Percentiles rank a stretch among this genome's conserved stretches.
These are phyloP conservation scores for Tephrocybe sp. DNA, from an alignment of 768 basidiomycete genomes.

Conservation along the genomic window DNA sequence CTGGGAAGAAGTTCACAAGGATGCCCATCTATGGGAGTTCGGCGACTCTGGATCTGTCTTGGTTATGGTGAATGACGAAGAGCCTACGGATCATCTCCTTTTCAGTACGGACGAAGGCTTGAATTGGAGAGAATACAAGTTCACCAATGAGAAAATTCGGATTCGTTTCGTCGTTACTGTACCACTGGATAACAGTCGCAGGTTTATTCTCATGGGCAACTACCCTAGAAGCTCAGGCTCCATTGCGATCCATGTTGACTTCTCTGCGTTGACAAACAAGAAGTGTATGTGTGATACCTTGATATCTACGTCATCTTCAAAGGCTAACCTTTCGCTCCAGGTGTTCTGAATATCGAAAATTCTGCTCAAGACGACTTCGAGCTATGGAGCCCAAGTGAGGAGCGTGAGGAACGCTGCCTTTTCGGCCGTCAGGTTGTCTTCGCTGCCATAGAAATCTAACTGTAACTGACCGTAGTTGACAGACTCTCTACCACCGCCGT, in stretches of 20 bases:
- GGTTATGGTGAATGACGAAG: slow-evolving; percentile 94
- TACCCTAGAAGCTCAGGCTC: slow-evolving; percentile 45
- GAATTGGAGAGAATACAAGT: slow-evolving; percentile 85
- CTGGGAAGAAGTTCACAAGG: slow-evolving; percentile 98
- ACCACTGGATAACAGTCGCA: slow-evolving; percentile 84
- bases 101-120: slow-evolving; percentile 90
- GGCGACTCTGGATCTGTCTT: slow-evolving; percentile 95
- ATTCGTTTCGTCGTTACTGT: slow-evolving; percentile 82
- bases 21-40: slow-evolving; percentile 96
- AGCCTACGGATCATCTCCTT: slow-evolving; percentile 82
- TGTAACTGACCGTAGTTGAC: not conserved
- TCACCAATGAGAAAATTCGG: slow-evolving; percentile 69
- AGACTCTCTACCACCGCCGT: slow-evolving; percentile 93
- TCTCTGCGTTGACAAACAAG: slow-evolving; percentile 67
- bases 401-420: slow-evolving; percentile 81
- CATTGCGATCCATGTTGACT: slow-evolving; percentile 86
- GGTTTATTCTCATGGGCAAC: slow-evolving; percentile 83
- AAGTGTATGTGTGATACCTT: slow-evolving; percentile 65
- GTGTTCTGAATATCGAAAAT: slow-evolving; percentile 64
- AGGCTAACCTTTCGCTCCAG: slow-evolving; percentile 35
- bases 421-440: slow-evolving; percentile 80
- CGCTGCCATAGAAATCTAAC: not conserved
- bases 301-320: not conserved
- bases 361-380: slow-evolving; percentile 92
- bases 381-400: slow-evolving; percentile 92